Evolutionary conservation across 768 basidiomycete genomes (phyloP), one percentile per base, ranked within the genome.

Genomic region (Termitomyces titanicus): DNA sequence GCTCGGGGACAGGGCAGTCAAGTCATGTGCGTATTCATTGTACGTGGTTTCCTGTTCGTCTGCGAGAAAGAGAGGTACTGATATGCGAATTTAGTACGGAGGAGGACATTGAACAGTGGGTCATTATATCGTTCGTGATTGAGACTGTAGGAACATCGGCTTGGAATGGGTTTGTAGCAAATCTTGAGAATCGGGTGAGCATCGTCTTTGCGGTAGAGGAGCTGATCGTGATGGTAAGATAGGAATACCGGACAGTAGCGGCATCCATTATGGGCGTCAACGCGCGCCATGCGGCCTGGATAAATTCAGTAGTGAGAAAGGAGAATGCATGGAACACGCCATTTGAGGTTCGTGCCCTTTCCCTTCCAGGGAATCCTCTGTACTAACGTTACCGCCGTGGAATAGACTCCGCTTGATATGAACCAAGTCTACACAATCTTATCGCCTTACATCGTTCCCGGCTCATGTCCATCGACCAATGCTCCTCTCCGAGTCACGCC

Each of bases 21-120:
- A 77, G 62, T 71, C 81, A 3, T 89, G 88, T 72, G 67, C 73
- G n/a, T 89, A 89, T 67, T 61, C 62, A 40, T 86, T 88, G 82
- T 83, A 55, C 45, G 79, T 70, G 1, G 15, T 38, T 2, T 37
- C 54, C 27, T 53, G 25, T 49, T 39, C 34, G 8, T 55, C 38
- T 18, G 15, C 24, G 15, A 6, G 18, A 24, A 7, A 3, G 40
- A 3, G 46, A 49, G 38, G 47, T 33, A 18, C 45, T 57, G 33
- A 61, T 48, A 8, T 20, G 8, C 13, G 40, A 24, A 12, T 39
- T 52, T 15, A 77, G 75, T 72, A 73, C 77, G 7, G 75, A 79
- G 63, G 72, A 71, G 33, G 74, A 78, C 53, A 70, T 79, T 20
- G 61, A 64, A 25, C 68, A 74, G 2, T 88, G 88, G 69, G 64